Conservation (phyloP, 192 early-diverging fungal species). For the Gonapodya sp. region DNA sequence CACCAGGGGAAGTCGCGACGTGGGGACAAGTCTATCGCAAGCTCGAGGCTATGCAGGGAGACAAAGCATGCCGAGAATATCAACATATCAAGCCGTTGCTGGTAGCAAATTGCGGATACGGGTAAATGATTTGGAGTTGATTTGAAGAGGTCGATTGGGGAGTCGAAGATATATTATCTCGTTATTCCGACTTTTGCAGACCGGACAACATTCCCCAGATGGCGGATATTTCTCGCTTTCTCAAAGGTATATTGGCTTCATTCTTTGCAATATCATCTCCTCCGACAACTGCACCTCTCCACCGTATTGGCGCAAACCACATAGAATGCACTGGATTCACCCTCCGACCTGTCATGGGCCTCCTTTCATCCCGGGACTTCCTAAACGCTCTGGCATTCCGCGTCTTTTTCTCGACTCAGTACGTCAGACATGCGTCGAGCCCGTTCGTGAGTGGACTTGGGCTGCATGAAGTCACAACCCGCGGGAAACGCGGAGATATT, state of each 20-base stretch:
- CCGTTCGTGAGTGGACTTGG: constrained; percentile 50
- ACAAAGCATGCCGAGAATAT: constrained; percentile 87
- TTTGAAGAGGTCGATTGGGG: too few species aligned
- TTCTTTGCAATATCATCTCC: too few species aligned
- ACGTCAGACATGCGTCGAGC: constrained; percentile 85
- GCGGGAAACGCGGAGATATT: too few species aligned
- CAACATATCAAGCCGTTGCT: constrained; percentile 67
- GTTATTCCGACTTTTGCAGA: constrained; percentile 42
- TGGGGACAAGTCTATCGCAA: constrained; percentile 74
- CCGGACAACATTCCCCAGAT: constrained; percentile 83
- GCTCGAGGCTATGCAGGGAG: constrained; percentile 63
- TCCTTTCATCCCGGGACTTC: constrained; percentile 87
- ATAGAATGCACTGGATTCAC: constrained; percentile 86
- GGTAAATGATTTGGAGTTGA: too few species aligned
- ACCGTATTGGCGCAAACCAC: too few species aligned
- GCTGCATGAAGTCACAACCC: neutral
- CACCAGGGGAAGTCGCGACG: constrained; percentile 63
- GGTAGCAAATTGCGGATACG: neutral
- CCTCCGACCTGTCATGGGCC: constrained; percentile 86
- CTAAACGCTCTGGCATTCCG: constrained; percentile 93
- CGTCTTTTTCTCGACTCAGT: constrained; percentile 95
- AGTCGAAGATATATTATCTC: too few species aligned
- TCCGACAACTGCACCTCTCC: too few species aligned
- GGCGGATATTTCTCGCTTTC: constrained; percentile 75
- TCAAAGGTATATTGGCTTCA: constrained; percentile 62